phyloP scores from a whole-genome alignment of 2,329 filamentous ascomycete species.

The Immersiporthe knoxdaviesiana region DNA sequence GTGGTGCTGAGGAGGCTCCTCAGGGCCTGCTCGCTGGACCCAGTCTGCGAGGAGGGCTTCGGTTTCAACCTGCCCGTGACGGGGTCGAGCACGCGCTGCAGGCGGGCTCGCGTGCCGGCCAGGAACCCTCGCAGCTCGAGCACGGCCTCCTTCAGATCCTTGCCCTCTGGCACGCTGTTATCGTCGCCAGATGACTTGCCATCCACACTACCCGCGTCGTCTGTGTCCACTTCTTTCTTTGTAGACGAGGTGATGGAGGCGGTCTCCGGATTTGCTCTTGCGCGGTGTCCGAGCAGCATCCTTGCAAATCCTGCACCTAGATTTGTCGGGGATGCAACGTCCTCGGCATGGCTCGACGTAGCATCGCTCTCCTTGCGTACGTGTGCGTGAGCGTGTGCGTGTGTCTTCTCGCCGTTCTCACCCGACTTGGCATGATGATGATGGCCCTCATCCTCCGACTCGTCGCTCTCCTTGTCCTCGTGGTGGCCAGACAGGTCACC shows the following conservation, averaged over 20 bases:
- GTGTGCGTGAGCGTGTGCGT: constrained; percentile 10
- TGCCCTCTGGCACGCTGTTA: constrained; percentile 64
- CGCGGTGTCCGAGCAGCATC: constrained; percentile 53
- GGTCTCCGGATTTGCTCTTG: constrained; percentile 53
- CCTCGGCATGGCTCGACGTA: constrained; percentile 32
- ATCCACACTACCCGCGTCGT: constrained; percentile 60
- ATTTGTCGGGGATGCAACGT: constrained; percentile 42
- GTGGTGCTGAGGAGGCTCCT: constrained; percentile 53
- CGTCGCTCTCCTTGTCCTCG: constrained; percentile 41
- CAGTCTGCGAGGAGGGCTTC: constrained; percentile 46
- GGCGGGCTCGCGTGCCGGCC: constrained; percentile 75
- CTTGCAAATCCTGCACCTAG: constrained; percentile 54
- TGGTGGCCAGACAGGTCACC: constrained; percentile 70
- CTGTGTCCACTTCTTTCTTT: constrained; percentile 55
- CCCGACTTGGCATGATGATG: constrained; percentile 34
- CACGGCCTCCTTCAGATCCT: constrained; percentile 81
- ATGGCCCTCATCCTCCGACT: constrained; percentile 35
- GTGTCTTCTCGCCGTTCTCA: constrained; percentile 38
- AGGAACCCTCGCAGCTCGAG: constrained; percentile 85
- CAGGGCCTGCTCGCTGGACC: constrained; percentile 53
- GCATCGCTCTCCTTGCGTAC: constrained; percentile 32
- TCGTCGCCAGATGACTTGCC: constrained; percentile 52
- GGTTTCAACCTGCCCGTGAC: constrained; percentile 64
- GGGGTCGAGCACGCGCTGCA: constrained; percentile 65
- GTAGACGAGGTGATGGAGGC: constrained; percentile 62